phyloP scores from a whole-genome alignment of 2,329 filamentous ascomycete genomes.

The Emergomyces africanus region DNA sequence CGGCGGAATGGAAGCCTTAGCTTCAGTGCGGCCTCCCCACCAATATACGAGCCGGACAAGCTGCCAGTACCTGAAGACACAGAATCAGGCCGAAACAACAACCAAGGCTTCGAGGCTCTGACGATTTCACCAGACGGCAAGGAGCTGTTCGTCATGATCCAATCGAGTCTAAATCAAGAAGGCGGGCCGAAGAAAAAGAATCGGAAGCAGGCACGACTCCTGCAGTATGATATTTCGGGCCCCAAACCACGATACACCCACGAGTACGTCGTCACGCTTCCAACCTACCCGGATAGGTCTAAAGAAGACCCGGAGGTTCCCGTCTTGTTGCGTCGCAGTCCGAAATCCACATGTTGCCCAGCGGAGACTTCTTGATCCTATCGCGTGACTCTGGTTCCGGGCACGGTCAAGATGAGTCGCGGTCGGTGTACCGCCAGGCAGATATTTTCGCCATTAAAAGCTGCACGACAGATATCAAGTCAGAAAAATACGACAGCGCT shows the following conservation, averaged over 20 bases:
- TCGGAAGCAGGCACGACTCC: constrained; percentile 46
- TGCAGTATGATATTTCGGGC: constrained; percentile 49
- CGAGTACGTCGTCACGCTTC: constrained; percentile 56
- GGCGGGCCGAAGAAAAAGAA: constrained; percentile 44
- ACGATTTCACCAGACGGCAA: constrained; percentile 51
- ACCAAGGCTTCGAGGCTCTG: constrained; percentile 63
- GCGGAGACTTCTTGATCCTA: constrained; percentile 54
- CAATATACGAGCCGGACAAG: constrained; percentile 42
- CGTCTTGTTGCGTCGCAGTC: constrained; percentile 51
- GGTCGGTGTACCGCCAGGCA: constrained; percentile 53
- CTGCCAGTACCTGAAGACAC: constrained; percentile 44
- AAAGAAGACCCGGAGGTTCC: constrained; percentile 36
- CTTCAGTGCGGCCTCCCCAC: constrained; percentile 53
- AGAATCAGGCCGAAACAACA: constrained; percentile 52
- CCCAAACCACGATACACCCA: constrained; percentile 36
- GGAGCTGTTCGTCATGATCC: constrained; percentile 51
- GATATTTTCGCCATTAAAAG: constrained; percentile 54
- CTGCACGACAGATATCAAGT: constrained; percentile 48
- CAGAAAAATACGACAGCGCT: constrained; percentile 24
- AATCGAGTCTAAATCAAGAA: constrained; percentile 52
- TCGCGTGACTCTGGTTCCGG: constrained; percentile 51
- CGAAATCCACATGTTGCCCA: constrained; percentile 52
- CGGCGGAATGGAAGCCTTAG: constrained; percentile 47
- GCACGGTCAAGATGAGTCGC: constrained; percentile 39
- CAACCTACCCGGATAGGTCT: constrained; percentile 41